Percentiles rank a stretch among this genome's conserved stretches.
Evolutionary conservation across 73 alveolate genomes (phyloP).

Genomic region (Paraurostyla sp.): DNA sequence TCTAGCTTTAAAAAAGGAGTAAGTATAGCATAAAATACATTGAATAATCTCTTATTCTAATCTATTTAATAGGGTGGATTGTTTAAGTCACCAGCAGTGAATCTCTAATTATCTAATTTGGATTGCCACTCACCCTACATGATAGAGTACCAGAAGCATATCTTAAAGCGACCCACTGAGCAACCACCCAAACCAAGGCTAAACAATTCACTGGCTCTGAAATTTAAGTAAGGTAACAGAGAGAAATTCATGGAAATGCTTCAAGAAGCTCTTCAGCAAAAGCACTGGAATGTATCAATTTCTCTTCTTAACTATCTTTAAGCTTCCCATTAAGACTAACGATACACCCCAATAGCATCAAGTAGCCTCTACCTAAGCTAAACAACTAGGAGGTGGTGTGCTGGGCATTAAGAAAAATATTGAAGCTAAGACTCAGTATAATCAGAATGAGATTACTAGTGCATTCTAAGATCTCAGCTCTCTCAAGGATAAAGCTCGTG

Average conservation of each 20-base stretch:
- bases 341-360: too few relatives aligned
- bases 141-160: slow-evolving; percentile 23
- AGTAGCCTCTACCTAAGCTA: too few relatives aligned
- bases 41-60: background rate
- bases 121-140: slow-evolving; percentile 24
- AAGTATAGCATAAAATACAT: background rate
- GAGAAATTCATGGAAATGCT: slow-evolving; percentile 42
- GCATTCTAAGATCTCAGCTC: slow-evolving; percentile 79
- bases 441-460: slow-evolving; percentile 69
- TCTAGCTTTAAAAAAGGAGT: slow-evolving; percentile 32
- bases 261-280: background rate
- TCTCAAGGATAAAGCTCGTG: slow-evolving; percentile 85
- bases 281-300: background rate
- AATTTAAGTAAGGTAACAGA: slow-evolving; percentile 45
- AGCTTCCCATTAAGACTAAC: background rate
- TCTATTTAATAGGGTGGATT: slow-evolving; percentile 40
- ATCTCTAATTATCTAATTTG: background rate
- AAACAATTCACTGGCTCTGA: background rate
- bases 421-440: slow-evolving; percentile 76
- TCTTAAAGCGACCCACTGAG: background rate
- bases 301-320: too few relatives aligned
- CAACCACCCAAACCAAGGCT: slow-evolving; percentile 41
- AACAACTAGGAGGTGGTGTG: slow-evolving; percentile 68
- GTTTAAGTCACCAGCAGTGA: background rate
- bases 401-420: slow-evolving; percentile 79